Evolutionary conservation across 768 basidiomycete genomes (phyloP), one percentile per base, ranked within the genome.

Genomic region (Mycena leptocephala): DNA sequence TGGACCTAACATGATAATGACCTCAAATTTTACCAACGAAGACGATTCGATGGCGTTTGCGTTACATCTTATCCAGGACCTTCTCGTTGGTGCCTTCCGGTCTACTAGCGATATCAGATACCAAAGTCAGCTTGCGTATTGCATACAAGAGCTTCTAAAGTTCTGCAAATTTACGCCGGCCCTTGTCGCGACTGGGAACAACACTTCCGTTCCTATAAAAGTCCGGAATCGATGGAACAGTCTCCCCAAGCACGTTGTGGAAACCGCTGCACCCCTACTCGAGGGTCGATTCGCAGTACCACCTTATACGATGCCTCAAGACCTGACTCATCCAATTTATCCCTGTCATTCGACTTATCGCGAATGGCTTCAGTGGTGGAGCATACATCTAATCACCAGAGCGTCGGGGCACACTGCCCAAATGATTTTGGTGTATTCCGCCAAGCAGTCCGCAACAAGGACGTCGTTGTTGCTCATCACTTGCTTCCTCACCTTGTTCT

Each of bases 361-460:
- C 51, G 97, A 99, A 83, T 99, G 98, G 98, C 91, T 99, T 39
- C 97, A 98, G 78, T 82, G 91, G 0, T 99, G 97, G 97, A 93
- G 96, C 2, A 88, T 90, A 13, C 90, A 96, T 82, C 90, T 99
- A 41, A 95, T 99, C 69, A 88, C 90, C 14, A 90, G 87, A 70
- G 92, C 90, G 9, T 89, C 92, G 2, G 92, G 92, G 24, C 76
- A 78, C 3, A 88, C 86, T 64, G 95, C 96, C 18, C 87, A 88
- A 76, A 85, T 81, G 24, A 92, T 99, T 39, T 99, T 81, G 86
- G 90, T 11, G 92, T 93, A 10, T 96, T 98, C 81, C 90, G 92
- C 28, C 91, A 93, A 14, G 93, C 95, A 0, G 90, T 99, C 28
- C 90, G 93, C 37, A 95, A 93, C 81, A 96, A 95, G 78, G 98